phyloP scores from a whole-genome alignment of 176 grass and related monocot species.

The Typha latifolia region DNA sequence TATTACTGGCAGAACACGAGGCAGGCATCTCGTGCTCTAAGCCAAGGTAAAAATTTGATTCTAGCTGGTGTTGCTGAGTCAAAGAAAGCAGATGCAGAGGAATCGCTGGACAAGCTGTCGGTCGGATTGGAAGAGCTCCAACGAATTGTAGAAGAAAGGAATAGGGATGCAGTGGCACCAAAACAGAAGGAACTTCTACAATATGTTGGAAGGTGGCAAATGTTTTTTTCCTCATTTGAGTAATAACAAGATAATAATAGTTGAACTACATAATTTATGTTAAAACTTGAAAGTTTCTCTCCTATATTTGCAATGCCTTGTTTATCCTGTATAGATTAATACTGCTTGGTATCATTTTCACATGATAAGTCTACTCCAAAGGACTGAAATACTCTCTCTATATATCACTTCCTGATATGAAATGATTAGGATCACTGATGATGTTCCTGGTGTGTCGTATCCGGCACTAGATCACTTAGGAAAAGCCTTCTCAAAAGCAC shows the following conservation, averaged over 20 bases:
- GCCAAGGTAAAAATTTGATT: slow-evolving; percentile 64
- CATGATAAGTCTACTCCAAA: too few species aligned
- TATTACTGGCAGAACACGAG: slow-evolving; percentile 58
- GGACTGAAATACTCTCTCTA: too few species aligned
- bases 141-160: slow-evolving; percentile 64
- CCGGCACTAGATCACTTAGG: slow-evolving; percentile 28
- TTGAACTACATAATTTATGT: too few species aligned
- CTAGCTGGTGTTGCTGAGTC: slow-evolving; percentile 72
- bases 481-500: slow-evolving; percentile 34
- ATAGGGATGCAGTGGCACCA: slow-evolving; percentile 76
- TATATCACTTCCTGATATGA: too few species aligned
- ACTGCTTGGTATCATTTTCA: too few species aligned
- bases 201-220: slow-evolving; percentile 72
- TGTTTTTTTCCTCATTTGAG: too few species aligned
- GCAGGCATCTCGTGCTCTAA: slow-evolving; percentile 76
- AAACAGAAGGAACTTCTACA: slow-evolving; percentile 98
- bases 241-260: too few species aligned
- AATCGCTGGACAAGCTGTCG: slow-evolving; percentile 64
- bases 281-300: too few species aligned
- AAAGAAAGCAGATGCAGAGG: slow-evolving; percentile 83
- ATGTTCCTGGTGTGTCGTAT: slow-evolving; percentile 9
- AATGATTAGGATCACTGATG: neutral
- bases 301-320: too few species aligned
- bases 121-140: slow-evolving; percentile 79
- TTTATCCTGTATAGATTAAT: too few species aligned